These are phyloP conservation scores for Starmerella apicola DNA, from an alignment of 805 yeast genomes.

Conservation along the genomic window DNA sequence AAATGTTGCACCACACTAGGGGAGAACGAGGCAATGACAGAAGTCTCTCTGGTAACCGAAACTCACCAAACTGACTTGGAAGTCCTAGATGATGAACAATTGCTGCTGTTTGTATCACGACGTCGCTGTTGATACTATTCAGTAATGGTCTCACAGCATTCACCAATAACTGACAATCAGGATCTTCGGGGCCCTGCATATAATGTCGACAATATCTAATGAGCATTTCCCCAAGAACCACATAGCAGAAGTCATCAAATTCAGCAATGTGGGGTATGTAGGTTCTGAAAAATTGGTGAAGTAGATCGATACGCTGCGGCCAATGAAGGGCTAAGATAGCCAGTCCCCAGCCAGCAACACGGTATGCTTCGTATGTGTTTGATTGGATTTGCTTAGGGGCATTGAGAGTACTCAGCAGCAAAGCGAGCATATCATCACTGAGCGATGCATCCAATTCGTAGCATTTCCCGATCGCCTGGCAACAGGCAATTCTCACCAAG, in stretches of 20 bases:
- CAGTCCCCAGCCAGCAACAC: slow-evolving; percentile 61
- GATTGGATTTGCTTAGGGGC: slow-evolving; percentile 34
- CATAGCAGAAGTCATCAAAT: slow-evolving; percentile 67
- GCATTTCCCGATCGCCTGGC: slow-evolving; percentile 57
- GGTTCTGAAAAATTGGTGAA: slow-evolving; percentile 60
- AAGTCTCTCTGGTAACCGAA: slow-evolving; percentile 40
- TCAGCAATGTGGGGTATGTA: slow-evolving; percentile 37
- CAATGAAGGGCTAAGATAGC: slow-evolving; percentile 42
- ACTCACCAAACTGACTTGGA: slow-evolving; percentile 37
- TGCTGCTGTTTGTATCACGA: slow-evolving; percentile 47
- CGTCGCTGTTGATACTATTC: slow-evolving; percentile 44
- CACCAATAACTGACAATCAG: slow-evolving; percentile 48
- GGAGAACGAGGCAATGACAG: slow-evolving; percentile 32
- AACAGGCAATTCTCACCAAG: slow-evolving; percentile 65
- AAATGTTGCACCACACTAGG: slow-evolving; percentile 38
- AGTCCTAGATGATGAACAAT: slow-evolving; percentile 50
- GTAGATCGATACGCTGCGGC: slow-evolving; percentile 45
- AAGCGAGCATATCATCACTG: slow-evolving; percentile 37
- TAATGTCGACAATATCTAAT: slow-evolving; percentile 54
- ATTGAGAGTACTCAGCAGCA: slow-evolving; percentile 42
- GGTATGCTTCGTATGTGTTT: no score
- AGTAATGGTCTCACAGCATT: slow-evolving; percentile 36
- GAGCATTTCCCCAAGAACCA: slow-evolving; percentile 45
- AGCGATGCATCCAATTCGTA: slow-evolving; percentile 34
- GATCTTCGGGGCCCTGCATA: slow-evolving; percentile 43